Conservation (phyloP, 495 filamentous ascomycete genomes). For the Cercophora newfieldiana region DNA sequence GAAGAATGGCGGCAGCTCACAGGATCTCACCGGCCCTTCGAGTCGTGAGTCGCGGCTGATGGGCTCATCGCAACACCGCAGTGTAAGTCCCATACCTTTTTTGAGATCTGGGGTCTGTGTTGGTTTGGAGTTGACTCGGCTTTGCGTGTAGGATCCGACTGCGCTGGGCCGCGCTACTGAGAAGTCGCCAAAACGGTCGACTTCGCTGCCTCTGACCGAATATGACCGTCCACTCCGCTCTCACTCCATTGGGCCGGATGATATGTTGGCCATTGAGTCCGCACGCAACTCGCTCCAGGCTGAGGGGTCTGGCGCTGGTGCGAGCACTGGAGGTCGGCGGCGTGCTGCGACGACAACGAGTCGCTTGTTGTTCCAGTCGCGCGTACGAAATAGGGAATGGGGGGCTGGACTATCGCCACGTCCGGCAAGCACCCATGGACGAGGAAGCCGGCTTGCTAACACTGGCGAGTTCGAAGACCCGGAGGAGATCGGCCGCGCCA, state of each 20-base stretch:
- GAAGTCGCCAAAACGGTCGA: conserved; percentile 47
- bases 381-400: conserved; percentile 33
- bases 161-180: conserved; percentile 37
- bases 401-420: conserved; percentile 54
- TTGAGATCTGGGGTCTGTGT: not conserved
- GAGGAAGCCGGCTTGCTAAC: conserved; percentile 31
- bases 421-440: conserved; percentile 53
- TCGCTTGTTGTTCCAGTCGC: conserved; percentile 34
- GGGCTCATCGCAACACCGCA: conserved; percentile 39
- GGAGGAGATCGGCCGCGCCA: conserved; percentile 53
- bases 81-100: conserved; percentile 37
- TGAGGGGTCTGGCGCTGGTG: conserved; percentile 33
- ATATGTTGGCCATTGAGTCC: conserved; percentile 47
- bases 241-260: conserved; percentile 53
- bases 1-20: conserved; percentile 34
- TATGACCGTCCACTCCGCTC: conserved; percentile 53
- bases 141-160: conserved; percentile 43
- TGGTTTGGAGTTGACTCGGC: conserved; percentile 19
- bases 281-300: conserved; percentile 49
- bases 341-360: conserved; percentile 40
- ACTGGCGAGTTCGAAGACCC: conserved; percentile 37
- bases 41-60: conserved; percentile 23
- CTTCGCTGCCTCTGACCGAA: conserved; percentile 55
- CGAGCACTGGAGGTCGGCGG: conserved; percentile 13
- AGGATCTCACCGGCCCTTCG: conserved; percentile 18